phyloP scores from a whole-genome alignment of 2,329 filamentous ascomycete genomes.

The Hansfordia pulvinata region DNA sequence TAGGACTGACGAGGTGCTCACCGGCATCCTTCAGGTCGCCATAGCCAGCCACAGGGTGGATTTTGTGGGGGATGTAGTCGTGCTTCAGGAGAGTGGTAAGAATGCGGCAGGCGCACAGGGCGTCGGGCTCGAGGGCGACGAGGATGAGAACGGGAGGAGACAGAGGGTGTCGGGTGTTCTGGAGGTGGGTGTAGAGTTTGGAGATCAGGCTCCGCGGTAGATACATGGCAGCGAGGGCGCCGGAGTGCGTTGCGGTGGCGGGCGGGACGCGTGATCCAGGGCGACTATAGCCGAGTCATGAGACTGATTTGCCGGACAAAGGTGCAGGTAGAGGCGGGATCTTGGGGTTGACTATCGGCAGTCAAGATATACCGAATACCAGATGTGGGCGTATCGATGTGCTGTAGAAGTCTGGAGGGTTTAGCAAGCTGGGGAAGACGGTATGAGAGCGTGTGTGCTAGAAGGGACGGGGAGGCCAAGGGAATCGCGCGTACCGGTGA shows the following conservation, averaged over 20 bases:
- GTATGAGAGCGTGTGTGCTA: no score
- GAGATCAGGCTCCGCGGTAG: slow-evolving; percentile 80
- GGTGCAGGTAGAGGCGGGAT: no score
- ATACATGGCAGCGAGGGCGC: slow-evolving; percentile 54
- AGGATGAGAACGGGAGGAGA: slow-evolving; percentile 86
- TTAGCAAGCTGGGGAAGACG: no score
- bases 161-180: slow-evolving; percentile 75
- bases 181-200: slow-evolving; percentile 81
- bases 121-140: slow-evolving; percentile 86
- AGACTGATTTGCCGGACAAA: no score
- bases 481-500: no score
- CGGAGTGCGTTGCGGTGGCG: slow-evolving; percentile 1
- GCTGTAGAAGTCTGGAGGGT: no score
- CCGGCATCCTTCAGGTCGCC: slow-evolving; percentile 73
- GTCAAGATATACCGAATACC: no score
- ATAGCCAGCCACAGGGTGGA: slow-evolving; percentile 89
- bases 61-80: slow-evolving; percentile 96
- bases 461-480: no score
- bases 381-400: no score
- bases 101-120: slow-evolving; percentile 89
- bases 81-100: slow-evolving; percentile 86
- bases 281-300: slow-evolving; percentile 18
- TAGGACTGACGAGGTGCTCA: slow-evolving; percentile 64
- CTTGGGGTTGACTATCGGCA: no score
- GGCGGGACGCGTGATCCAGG: slow-evolving; percentile 19